These are phyloP conservation scores for Didymella pinodella DNA, from an alignment of 2,329 filamentous ascomycete species.

Conservation along the genomic window DNA sequence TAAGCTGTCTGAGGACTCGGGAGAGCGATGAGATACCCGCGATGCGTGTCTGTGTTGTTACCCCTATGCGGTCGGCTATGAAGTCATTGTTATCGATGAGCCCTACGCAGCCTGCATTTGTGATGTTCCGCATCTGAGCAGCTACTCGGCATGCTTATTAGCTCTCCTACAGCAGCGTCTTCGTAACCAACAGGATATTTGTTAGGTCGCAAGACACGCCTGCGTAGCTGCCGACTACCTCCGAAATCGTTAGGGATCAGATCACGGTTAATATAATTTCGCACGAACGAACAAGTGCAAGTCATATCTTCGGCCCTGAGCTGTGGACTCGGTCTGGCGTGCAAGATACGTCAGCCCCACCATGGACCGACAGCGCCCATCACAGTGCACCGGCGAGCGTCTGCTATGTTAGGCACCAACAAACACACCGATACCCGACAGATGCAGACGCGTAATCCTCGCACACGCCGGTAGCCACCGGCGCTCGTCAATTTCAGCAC, in stretches of 20 bases:
- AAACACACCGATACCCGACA: slow-evolving; percentile 26
- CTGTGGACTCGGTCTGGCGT: slow-evolving; percentile 20
- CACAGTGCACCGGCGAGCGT: slow-evolving; percentile 27
- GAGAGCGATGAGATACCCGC: slow-evolving; percentile 39
- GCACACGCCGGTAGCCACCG: slow-evolving; percentile 34
- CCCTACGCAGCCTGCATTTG: slow-evolving; percentile 18
- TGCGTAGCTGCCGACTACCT: not conserved
- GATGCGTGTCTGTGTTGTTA: slow-evolving; percentile 19
- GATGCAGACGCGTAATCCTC: slow-evolving; percentile 42
- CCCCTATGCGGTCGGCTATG: slow-evolving; percentile 1
- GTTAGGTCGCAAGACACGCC: not conserved
- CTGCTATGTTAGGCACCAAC: slow-evolving; percentile 28
- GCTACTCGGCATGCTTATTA: too few relatives aligned
- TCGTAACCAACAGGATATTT: not conserved
- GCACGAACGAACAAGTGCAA: not conserved
- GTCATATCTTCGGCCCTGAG: not conserved
- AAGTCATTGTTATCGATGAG: slow-evolving; percentile 3
- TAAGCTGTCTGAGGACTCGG: slow-evolving; percentile 73
- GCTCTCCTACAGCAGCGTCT: not conserved
- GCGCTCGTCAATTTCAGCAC: not conserved
- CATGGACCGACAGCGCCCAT: slow-evolving; percentile 29
- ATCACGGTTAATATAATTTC: not conserved
- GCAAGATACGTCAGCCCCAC: slow-evolving; percentile 38
- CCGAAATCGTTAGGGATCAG: not conserved
- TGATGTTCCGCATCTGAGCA: not conserved